Evolutionary conservation across 768 basidiomycete species (phyloP).

Genomic region (Suillus paluster): DNA sequence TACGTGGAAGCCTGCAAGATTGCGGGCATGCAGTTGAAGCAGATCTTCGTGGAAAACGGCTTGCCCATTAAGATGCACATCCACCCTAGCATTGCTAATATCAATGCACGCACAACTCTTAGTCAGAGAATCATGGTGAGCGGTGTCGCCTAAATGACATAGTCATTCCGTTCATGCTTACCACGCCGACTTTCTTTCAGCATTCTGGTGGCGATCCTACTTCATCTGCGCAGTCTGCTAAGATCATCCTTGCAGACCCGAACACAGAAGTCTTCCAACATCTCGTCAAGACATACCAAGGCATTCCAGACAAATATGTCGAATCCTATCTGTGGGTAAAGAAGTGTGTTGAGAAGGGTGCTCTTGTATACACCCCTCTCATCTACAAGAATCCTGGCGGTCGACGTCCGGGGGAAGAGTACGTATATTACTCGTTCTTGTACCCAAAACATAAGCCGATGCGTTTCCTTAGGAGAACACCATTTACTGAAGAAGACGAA

Average conservation of each 20-base stretch:
- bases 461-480: constrained; percentile 59
- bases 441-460: constrained; percentile 1
- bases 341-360: constrained; percentile 74
- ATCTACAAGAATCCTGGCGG: constrained; percentile 88
- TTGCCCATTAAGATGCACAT: constrained; percentile 77
- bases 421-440: constrained; percentile 27
- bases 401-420: constrained; percentile 83
- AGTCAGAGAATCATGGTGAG: constrained; percentile 73
- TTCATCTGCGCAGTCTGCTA: constrained; percentile 70
- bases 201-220: constrained; percentile 82
- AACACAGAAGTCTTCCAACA: constrained; percentile 77
- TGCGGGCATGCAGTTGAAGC: constrained; percentile 71
- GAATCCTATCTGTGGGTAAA: constrained; percentile 87
- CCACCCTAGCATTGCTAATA: constrained; percentile 79
- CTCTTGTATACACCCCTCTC: constrained; percentile 69
- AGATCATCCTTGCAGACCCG: constrained; percentile 80
- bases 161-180: not conserved
- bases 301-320: constrained; percentile 71
- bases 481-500: constrained; percentile 80
- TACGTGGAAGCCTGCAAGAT: constrained; percentile 86
- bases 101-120: constrained; percentile 69
- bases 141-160: constrained; percentile 11
- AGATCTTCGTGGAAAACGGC: constrained; percentile 74
- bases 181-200: constrained; percentile 38
- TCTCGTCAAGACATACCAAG: constrained; percentile 74